Base-by-base conservation (phyloP, 1,139 yeast genomes). In the Arxiozyma slooffiae region DNA sequence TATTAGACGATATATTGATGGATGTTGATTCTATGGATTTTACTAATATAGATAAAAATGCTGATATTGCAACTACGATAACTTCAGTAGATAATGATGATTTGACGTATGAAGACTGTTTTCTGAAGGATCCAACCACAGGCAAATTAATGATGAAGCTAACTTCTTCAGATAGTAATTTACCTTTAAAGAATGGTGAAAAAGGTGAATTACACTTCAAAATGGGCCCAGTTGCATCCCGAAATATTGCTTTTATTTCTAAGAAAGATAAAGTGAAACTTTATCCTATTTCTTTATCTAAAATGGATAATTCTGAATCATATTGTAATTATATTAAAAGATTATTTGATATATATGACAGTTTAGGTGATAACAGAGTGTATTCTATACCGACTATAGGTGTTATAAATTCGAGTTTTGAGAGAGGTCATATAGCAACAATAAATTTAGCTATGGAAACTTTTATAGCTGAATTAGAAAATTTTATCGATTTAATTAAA, bases 211-310 rank as follows among this genome's bases (percentile, higher is more conserved):
- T 78, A 40, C 71, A 71, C 46, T 76, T 74, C 53, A 65, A 67
- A 50, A 52, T 75, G 46, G 70, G 69, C 48, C 74, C 78, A 2
- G 63, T 71, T 18, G 61, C 71, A 4, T 61, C 66, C 18, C 71
- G 70, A 43, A 73, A 75, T 24, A 66, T 68, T 54, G 71, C 74
- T 20, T 72, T 71, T 61, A 64, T 75, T 22, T 62, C 71, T 2
- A 64, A 67, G 36, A 62, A 62, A 36, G 62, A 67, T n/a, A 55
- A 59, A 16, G 57, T 55, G 4, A 65, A 67, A 45, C 52, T 76
- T n/a, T 74, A 68, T 54, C 72, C 76, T 1, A 64, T 71, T 34
- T 60, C 57, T 9, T 53, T 72, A 8, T 72, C 77, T 1, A 66
- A 69, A 26, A 50, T 67, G 17, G 75, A 71, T 41, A 61, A 66